Base-by-base conservation (phyloP, 352 stramenopile species). In the Peronospora destructor region DNA sequence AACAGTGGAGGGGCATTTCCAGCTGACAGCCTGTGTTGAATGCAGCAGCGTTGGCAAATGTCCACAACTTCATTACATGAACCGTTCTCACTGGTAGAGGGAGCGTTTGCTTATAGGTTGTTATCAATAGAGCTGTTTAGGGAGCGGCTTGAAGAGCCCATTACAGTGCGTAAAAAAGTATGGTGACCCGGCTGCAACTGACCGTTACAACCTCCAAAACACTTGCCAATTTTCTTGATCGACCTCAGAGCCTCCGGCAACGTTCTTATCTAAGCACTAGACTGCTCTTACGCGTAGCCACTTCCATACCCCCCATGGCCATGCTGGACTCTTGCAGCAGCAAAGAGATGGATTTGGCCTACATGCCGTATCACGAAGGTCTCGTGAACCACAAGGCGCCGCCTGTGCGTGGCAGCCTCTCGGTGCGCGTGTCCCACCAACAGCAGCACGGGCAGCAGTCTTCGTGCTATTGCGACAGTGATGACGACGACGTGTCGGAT, bases 401-500 rank as follows among this genome's bases (percentile, higher is more conserved):
- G 39, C 49, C 46, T 5, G 50, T 73, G 39, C 70, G 66, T 39
- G 58, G 42, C 40, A 73, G 53, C 12, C 57, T 75, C 44, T 66
- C 68, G 9, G 57, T 72, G 40, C 53, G 57, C 14, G 53, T 67
- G 23, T 29, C 52, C 10, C 53, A 43, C 29, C 55, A 50, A 12
- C 49, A 66, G 46, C 40, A 58, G 50, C 49, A 61, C 34, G 29
- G 45, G 37, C 51, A 64, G 37, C 40, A 66, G 43, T 63, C 39
- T 17, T 47, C 50, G n/a, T 68, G 65, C 32, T 65, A 61, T 46
- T 54, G 45, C 32, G 52, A 68, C 36, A 61, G 50, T 25, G 69
- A 77, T 42, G 70, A 84, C 34, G 73, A 89, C 49, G 76, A 85
- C 35, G 69, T 76, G 34, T 84, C 69, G 49, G 76, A 85, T 50